Conservation (phyloP, 129 eudicot genomes). For the Centella asiatica region DNA sequence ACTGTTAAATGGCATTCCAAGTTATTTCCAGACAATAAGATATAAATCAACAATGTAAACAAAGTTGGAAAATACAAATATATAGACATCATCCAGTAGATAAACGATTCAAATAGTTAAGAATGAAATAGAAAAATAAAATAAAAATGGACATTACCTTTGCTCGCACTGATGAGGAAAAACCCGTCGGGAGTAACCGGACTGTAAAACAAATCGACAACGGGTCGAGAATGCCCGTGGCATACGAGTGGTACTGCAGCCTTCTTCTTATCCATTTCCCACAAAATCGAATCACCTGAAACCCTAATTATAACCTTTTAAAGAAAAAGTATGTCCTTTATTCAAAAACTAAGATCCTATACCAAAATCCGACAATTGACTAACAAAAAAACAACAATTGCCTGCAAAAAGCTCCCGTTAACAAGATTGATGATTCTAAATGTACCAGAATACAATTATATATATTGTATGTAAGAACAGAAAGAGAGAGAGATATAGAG, state of each 20-base stretch:
- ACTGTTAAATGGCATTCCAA: too few species aligned
- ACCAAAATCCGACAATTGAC: constrained; percentile 15
- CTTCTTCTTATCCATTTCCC: constrained; percentile 54
- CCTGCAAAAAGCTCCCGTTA: background rate
- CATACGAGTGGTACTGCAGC: constrained; percentile 44
- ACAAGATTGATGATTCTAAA: too few species aligned
- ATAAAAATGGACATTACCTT: constrained; percentile 25
- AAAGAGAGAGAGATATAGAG: too few species aligned
- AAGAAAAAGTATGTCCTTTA: background rate
- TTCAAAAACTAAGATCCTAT: constrained; percentile 11
- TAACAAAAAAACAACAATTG: constrained; percentile 9
- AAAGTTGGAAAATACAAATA: too few species aligned
- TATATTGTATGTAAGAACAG: too few species aligned
- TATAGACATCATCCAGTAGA: too few species aligned
- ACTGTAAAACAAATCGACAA: constrained; percentile 54
- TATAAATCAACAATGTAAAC: too few species aligned
- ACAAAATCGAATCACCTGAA: background rate
- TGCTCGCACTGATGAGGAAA: constrained; percentile 56
- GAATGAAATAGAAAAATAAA: background rate
- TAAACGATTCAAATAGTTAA: too few species aligned
- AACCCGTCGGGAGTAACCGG: constrained; percentile 53
- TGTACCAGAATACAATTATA: too few species aligned
- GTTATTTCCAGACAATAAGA: too few species aligned
- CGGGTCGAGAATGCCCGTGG: constrained; percentile 65
- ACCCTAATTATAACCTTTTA: background rate